Base-by-base conservation (phyloP, 306 rosid species). In the Acmispon strigosus region DNA sequence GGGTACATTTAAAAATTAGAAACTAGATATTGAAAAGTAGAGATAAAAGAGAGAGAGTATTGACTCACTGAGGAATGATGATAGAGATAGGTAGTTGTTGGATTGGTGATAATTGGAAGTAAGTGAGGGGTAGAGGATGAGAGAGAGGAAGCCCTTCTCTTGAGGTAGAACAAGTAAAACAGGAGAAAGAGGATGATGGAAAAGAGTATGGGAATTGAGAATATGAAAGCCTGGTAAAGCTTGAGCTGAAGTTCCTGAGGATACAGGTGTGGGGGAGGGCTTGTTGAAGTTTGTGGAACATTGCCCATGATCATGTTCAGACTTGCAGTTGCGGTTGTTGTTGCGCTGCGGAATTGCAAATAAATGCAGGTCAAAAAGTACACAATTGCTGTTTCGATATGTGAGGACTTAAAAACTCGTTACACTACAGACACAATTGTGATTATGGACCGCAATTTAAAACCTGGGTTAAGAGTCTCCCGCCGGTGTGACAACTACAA, bases 181-280 rank as follows among this genome's bases (percentile, higher is more conserved):
- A 90, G 75, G 34, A 90, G 92, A 37, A 91, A 80, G 24, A 91
- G 90, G 79, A 91, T 91, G 55, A 91, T 89, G 47, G 96, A 88
- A 44, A 92, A 90, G 39, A 92, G 96, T 58, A 92, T 85, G 0
- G 98, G 98, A 56, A 92, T 92, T 47, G 98, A 92, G 82, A 92
- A 92, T 63, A 91, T 91, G 88, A 92, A 92, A 66, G 98, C 98
- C 18, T 92, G 98, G 67, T 92, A 92, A 50, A 92, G 91, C 72
- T 90, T 90, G 2, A 92, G 87, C 75, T 92, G 98, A 59, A 92
- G 88, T 19, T 90, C 96, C 34, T 85, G 86, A 45, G 96, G 87
- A 75, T 86, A 88, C 49, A 88, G 85, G 68, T 83, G 90, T 62
- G 95, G 68, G 72, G 90, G 65, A 17, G 43, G 66, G 20, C 22